Evolutionary conservation across 768 basidiomycete species (phyloP), one percentile per base, ranked within the genome.

Genomic region (Hortiboletus campestris): DNA sequence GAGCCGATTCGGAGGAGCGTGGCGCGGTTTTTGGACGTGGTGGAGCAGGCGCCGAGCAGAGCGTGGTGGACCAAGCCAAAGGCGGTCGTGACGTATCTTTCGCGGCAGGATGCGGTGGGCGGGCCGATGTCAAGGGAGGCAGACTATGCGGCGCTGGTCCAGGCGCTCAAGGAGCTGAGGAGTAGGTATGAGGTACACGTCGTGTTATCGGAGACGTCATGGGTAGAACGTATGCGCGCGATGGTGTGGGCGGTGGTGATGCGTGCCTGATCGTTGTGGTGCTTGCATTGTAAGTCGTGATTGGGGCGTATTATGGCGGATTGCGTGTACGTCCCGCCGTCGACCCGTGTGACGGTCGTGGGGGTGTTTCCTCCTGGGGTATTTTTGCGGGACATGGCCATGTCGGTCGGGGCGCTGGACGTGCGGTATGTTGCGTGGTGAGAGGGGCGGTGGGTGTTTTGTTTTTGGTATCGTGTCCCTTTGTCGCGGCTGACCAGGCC

Each of bases 361-460:
- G 91, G 94, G 71, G 77, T 93, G 63, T 91, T 89, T 72, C 86
- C 84, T 19, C 74, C 78, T 2, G 80, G 80, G n/a, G 78, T 78
- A 19, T 91, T 88, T 68, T 76, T 78, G 25, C 80, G 79, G 46
- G 86, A 90, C 61, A 78, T 80, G 54, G 82, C 86, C 63, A 71
- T 83, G 46, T 78, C 85, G 19, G 76, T 76, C n/a, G 72, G 72
- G 29, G 78, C 81, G 10, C 63, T 85, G 22, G 80, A 81, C 11
- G 74, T 86, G 52, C 70, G 73, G 12, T 88, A 89, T 62, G 65
- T 83, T 45, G 86, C 82, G 9, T 85, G 84, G 85, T 78, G 77
- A 70, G 74, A 75, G 19, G 71, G 63, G 29, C 63, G 62, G 74
- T 76, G 47, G 47, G 72, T 59, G 22, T 62, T 12, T 38, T 41